Evolutionary conservation across 2,329 filamentous ascomycete genomes (phyloP), one percentile per base, ranked within the genome.

Genomic region (Alternaria tenuissima): DNA sequence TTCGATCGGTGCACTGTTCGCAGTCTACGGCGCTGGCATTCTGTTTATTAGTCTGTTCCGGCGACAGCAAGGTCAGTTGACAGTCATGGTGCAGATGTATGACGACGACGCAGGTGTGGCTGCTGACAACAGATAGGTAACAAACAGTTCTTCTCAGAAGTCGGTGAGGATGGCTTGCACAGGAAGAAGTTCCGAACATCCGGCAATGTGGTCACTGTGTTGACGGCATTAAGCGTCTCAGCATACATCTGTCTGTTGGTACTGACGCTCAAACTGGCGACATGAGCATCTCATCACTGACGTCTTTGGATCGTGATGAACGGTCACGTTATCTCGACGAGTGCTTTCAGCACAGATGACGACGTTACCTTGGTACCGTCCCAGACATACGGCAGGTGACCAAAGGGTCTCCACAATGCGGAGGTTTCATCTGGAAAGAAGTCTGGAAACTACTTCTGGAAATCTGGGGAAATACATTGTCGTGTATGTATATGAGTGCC

Each of bases 1-100:
- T 81, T 89, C 91, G 68, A 97, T 97, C 64, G 95, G 95, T n/a
- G 95, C 95, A 7, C 84, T 99, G 32, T 97, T 97, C 76, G 94
- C 95, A 43, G 89, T 93, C 49, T 98, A 98, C 75, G 95, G 94
- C 12, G 89, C 90, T 4, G 92, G 92, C 7, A 87, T 99, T 48
- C 83, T 98, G 74, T 84, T 92, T 26, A 92, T 96, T 61, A 91
- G 93, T 70, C 83, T 93, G 55, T 96, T 96, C 79, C 87, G 95
- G 59, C 88, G 95, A 55, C 92, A 94, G 75, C 92, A 97, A 80
- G 94, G 75, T 76, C 36, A 26, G 67, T 48, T 6, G 20, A 7
- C 14, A 38, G 22, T 18, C 8, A 36, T 49, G 30, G 24, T 24
- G 32, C 32, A n/a, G 3, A 38, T 26, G 8, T 12, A 49, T 49